Percentiles rank a stretch among this genome's conserved stretches.
These are phyloP conservation scores for Salix arbutifolia DNA, from an alignment of 345 rosid genomes.

Conservation along the genomic window DNA sequence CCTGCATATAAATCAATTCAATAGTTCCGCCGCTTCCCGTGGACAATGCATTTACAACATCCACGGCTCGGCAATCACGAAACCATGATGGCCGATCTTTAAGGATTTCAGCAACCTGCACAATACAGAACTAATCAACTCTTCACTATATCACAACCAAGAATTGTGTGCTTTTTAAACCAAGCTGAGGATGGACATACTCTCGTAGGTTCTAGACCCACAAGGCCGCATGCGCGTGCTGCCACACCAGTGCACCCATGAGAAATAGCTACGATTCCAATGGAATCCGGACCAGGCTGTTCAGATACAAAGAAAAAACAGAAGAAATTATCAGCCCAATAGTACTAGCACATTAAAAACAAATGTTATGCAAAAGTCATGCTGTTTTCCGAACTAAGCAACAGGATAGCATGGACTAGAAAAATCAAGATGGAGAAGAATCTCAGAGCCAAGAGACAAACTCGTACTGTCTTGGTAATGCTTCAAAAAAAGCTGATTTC, in stretches of 20 bases:
- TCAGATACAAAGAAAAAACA: not conserved
- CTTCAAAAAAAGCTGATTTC: not conserved
- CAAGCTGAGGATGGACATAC: slow-evolving; percentile 37
- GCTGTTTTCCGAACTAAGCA: not conserved
- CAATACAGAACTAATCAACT: not conserved
- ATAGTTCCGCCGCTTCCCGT: slow-evolving; percentile 97
- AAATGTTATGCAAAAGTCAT: not conserved
- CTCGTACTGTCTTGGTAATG: not conserved
- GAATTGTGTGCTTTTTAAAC: not conserved
- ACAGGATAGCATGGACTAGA: not conserved
- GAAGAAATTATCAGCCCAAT: not conserved
- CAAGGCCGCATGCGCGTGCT: slow-evolving; percentile 99
- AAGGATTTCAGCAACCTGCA: slow-evolving; percentile 96
- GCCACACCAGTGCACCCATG: slow-evolving; percentile 99
- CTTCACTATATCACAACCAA: not conserved
- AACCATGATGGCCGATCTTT: slow-evolving; percentile 97
- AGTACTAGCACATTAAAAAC: not conserved
- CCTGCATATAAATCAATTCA: slow-evolving; percentile 99
- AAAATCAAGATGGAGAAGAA: not conserved
- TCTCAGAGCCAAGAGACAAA: not conserved
- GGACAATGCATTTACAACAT: slow-evolving; percentile 87
- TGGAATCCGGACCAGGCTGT: slow-evolving; percentile 99
- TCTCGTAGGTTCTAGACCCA: slow-evolving; percentile 99
- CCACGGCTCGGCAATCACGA: slow-evolving; percentile 99
- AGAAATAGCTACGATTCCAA: slow-evolving; percentile 99